Conservation (phyloP, 2,329 filamentous ascomycete genomes). For the Fusarium solani-melongenae region DNA sequence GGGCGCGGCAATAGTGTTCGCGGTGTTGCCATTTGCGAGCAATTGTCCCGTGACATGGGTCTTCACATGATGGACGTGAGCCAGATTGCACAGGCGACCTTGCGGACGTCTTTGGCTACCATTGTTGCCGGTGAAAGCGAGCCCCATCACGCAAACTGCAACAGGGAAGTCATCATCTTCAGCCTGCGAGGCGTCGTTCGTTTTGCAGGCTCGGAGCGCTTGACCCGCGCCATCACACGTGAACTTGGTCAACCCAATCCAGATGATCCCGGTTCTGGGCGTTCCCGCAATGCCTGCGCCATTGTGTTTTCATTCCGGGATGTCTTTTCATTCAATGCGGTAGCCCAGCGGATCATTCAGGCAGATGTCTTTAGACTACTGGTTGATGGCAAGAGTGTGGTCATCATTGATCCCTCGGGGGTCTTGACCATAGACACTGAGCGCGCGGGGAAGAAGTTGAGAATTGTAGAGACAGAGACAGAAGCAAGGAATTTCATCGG, state of each 20-base stretch:
- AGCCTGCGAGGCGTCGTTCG: slow-evolving; percentile 48
- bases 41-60: slow-evolving; percentile 48
- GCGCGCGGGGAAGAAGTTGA: slow-evolving; percentile 11
- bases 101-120: slow-evolving; percentile 45
- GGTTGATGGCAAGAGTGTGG: slow-evolving; percentile 39
- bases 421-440: slow-evolving; percentile 39
- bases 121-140: slow-evolving; percentile 43
- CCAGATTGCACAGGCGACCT: slow-evolving; percentile 46
- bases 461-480: slow-evolving; percentile 39
- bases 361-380: slow-evolving; percentile 44
- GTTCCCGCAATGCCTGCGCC: slow-evolving; percentile 41
- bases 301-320: slow-evolving; percentile 48
- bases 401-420: slow-evolving; percentile 45
- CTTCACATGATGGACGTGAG: slow-evolving; percentile 51
- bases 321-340: slow-evolving; percentile 46
- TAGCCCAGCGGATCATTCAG: slow-evolving; percentile 45
- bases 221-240: slow-evolving; percentile 46
- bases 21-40: slow-evolving; percentile 47
- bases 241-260: slow-evolving; percentile 39
- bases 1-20: slow-evolving; percentile 48
- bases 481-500: slow-evolving; percentile 46
- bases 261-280: slow-evolving; percentile 42
- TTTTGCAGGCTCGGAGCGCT: slow-evolving; percentile 48
- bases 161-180: slow-evolving; percentile 46
- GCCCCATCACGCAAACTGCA: slow-evolving; percentile 40